Base-by-base conservation (phyloP, 495 filamentous ascomycete genomes). In the Xylaria grammica region DNA sequence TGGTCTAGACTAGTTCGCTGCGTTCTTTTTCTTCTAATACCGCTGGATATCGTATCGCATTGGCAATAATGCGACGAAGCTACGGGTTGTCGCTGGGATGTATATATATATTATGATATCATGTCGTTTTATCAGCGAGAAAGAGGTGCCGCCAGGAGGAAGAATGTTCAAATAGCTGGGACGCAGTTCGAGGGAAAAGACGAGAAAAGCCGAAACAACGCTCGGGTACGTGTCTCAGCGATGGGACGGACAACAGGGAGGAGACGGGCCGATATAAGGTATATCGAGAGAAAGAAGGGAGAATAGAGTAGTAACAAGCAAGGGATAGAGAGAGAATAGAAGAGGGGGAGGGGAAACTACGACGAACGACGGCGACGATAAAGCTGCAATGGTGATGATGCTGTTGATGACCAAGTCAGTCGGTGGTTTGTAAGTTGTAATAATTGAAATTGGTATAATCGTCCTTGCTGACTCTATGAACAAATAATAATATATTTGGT, bases 401-500 rank as follows among this genome's bases (percentile, higher is more conserved):
- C 6, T 42, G 26, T 4, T 56, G 34, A 38, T 56, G 30, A 20
- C 26, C n/a, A 34, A 34, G 32, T 53, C 26, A 22, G 38, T 55
- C 30, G 51, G 3, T 54, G 52, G 22, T 26, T 29, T 15, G 1
- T 44, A n/a, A 4, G 49, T 11, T 5, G 34, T 5, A 11, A 36
- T 36, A 36, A 36, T 34, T 11, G 22, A 4, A 13, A 29, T 53
- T 4, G 29, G 20, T 53, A 29, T 30, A 27, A 19, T 34, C 34
- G 30, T 26, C 11, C 2, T 11, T 17, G 48, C 0, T 17, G 26
- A 10, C 26, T 51, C 48, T 30, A 51, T 19, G 15, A 15, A 24
- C 19, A 53, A n/a, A n/a, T n/a, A n/a, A n/a, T n/a, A 53, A 32
- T 32, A 53, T 53, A 53, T 15, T 53, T 53, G 51, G 30, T 53